These are phyloP conservation scores for Aspergillus intermedius DNA, from an alignment of 2,329 filamentous ascomycete genomes.

Conservation along the genomic window DNA sequence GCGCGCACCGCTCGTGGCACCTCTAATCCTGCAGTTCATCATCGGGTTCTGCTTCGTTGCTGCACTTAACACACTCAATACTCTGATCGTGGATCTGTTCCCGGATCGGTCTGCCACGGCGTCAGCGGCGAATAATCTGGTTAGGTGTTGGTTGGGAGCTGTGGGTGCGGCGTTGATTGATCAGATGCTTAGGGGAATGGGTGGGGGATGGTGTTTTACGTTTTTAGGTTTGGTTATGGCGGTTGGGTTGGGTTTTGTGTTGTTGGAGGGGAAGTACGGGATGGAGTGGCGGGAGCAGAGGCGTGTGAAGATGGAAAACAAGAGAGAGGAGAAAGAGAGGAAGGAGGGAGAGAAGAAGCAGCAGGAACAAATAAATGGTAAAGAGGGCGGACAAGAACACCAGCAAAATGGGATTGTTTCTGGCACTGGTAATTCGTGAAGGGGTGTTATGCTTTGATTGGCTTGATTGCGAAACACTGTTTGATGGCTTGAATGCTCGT, in stretches of 20 bases:
- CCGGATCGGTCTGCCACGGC: constrained; percentile 20
- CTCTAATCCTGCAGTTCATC: constrained; percentile 27
- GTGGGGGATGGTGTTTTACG: constrained; percentile 24
- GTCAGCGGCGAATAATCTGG: constrained; percentile 23
- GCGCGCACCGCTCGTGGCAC: constrained; percentile 15
- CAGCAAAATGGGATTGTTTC: background rate
- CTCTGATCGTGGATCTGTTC: constrained; percentile 26
- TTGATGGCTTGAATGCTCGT: too few relatives aligned
- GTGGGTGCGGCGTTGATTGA: constrained; percentile 20
- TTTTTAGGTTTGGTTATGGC: constrained; percentile 17
- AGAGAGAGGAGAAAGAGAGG: constrained; percentile 5
- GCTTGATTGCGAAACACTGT: too few relatives aligned
- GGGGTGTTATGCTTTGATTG: too few relatives aligned
- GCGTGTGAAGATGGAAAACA: constrained; percentile 6
- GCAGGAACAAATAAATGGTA: constrained; percentile 2
- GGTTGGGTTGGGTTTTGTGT: constrained; percentile 11
- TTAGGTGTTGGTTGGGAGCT: constrained; percentile 24
- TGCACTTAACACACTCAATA: constrained; percentile 17
- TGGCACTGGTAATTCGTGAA: background rate
- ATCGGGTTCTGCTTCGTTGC: constrained; percentile 21
- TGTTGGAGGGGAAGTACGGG: constrained; percentile 10
- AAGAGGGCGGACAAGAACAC: background rate
- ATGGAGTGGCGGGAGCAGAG: constrained; percentile 17
- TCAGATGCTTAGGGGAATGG: constrained; percentile 20
- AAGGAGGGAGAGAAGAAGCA: constrained; percentile 6